These are phyloP conservation scores for Arthrobotrys iridis DNA, from an alignment of 2,329 filamentous ascomycete genomes.

Conservation along the genomic window DNA sequence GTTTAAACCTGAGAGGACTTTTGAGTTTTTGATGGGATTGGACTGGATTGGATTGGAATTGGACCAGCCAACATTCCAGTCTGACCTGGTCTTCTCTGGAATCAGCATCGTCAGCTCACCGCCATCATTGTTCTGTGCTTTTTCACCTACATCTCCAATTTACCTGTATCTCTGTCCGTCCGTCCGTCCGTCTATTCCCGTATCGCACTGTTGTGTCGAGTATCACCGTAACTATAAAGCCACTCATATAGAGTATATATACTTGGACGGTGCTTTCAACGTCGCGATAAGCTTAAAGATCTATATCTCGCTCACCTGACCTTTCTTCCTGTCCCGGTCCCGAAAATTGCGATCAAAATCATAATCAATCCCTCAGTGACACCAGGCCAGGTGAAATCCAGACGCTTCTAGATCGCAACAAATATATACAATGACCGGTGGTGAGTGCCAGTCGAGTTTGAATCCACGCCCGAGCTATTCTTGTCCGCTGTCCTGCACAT, in stretches of 20 bases:
- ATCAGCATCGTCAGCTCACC: not conserved
- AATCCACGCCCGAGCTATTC: conserved; percentile 6
- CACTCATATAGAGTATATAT: not conserved
- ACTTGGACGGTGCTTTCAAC: too few relatives aligned
- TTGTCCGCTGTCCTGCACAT: conserved; percentile 14
- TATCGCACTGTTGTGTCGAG: conserved; percentile 7
- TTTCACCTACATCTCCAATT: not conserved
- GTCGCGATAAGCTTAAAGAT: too few relatives aligned
- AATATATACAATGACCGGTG: conserved; percentile 16
- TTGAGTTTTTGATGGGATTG: too few relatives aligned
- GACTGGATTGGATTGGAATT: not conserved
- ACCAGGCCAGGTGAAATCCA: not conserved
- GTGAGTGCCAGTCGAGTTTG: conserved; percentile 36
- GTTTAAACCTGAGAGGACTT: not conserved
- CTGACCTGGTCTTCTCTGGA: not conserved
- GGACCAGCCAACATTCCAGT: not conserved
- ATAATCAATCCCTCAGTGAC: not conserved
- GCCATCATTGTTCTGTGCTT: not conserved
- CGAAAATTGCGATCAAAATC: too few relatives aligned
- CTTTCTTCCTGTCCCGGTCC: too few relatives aligned
- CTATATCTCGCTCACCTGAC: not conserved
- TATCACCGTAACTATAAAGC: not conserved
- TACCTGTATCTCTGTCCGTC: not conserved
- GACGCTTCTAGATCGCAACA: conserved; percentile 14
- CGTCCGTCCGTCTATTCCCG: not conserved